Evolutionary conservation across 1,284 basidiomycete genomes (phyloP), one percentile per base, ranked within the genome.

Genomic region (Clitocybe nebularis): DNA sequence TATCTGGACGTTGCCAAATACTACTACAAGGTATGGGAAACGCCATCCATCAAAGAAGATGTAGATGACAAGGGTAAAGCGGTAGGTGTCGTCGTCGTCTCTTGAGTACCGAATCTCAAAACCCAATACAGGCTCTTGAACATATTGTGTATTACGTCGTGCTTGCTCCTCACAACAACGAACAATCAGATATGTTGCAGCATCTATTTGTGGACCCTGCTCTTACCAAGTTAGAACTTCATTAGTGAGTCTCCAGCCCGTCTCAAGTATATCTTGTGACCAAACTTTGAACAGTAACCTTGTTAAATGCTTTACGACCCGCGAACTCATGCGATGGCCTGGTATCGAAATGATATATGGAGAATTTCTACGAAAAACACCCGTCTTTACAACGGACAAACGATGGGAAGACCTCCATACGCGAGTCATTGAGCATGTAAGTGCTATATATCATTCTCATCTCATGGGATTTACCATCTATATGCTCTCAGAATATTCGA

Each of bases 301-400:
- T 30, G 79, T 96, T 46, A 99, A 99, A 71, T 95, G 91, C 58
- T 99, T 99, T 62, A 88, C 88, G 9, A 98, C 93, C 1, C 84
- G 84, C 30, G 96, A 99, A 60, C 73, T 99, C 33, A 97, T 98
- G 91, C 75, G 95, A 48, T 99, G 96, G 96, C 93, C 95, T 0
- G 92, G 93, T n/a, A 94, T 99, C 40, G 86, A 93, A 60, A 69
- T 73, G 4, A 74, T 98, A 11, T 99, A 98, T 61, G 94, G 93
- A 20, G 79, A 84, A 5, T 86, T 85, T 53, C 67, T 99, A 39
- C 80, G 81, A 38, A 75, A 79, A 56, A 93, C 91, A 0, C 77
- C 82, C 3, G 87, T 97, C 3, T 99, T 99, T 61, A 75, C 75
- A 9, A 64, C 72, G 17, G 81, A 89, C 43, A 84, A 89, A 53